Evolutionary conservation across 2,329 filamentous ascomycete genomes (phyloP).

Genomic region (Nigrospora oryzae): DNA sequence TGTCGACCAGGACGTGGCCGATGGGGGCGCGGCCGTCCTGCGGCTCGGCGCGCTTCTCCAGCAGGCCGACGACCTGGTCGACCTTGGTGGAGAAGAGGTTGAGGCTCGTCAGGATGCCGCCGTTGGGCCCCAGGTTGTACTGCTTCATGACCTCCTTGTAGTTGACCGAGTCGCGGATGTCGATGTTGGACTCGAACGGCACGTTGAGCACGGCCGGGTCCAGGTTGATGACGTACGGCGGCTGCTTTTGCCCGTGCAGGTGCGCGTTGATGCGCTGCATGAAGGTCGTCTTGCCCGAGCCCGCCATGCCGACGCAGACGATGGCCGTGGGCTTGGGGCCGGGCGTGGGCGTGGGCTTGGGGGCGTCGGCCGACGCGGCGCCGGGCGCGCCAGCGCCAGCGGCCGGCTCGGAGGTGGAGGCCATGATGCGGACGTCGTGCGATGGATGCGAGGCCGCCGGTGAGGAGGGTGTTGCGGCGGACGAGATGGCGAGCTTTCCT

Average conservation of each 20-base stretch:
- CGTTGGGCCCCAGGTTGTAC: constrained; percentile 95
- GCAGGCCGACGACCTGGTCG: constrained; percentile 80
- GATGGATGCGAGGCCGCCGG: no score
- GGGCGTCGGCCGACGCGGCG: neutral
- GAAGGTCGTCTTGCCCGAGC: constrained; percentile 98
- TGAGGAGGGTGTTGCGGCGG: no score
- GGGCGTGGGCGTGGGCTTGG: neutral
- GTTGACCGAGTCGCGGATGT: constrained; percentile 97
- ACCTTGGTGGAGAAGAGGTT: constrained; percentile 98
- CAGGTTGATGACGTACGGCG: constrained; percentile 94
- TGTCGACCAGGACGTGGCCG: constrained; percentile 86
- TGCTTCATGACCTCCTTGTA: constrained; percentile 99
- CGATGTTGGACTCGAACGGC: constrained; percentile 95
- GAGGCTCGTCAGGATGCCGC: constrained; percentile 87
- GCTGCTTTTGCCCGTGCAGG: constrained; percentile 69
- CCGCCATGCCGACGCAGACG: constrained; percentile 96
- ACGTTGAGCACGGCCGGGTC: constrained; percentile 90
- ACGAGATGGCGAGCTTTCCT: no score
- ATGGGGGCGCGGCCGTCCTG: constrained; percentile 48
- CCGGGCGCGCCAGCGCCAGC: no score
- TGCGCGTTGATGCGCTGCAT: constrained; percentile 97
- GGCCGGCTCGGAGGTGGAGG: no score
- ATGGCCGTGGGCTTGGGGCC: constrained; percentile 59
- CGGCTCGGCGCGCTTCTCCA: constrained; percentile 78
- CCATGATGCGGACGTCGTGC: no score